phyloP scores from a whole-genome alignment of 768 basidiomycete genomes.

The Psilocybe sp. region DNA sequence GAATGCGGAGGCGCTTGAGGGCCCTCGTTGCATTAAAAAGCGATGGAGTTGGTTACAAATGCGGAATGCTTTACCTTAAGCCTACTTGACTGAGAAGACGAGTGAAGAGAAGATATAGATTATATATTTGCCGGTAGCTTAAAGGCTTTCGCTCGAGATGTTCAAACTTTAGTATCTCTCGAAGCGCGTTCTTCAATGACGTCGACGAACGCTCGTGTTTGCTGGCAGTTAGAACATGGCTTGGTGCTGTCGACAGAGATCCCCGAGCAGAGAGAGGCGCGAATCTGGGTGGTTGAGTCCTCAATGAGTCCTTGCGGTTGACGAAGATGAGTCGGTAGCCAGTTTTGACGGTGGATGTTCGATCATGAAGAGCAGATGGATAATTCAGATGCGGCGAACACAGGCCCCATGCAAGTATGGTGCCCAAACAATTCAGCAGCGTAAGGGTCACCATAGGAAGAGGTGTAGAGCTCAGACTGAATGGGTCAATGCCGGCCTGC shows the following conservation, averaged over 20 bases:
- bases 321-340: constrained; percentile 4
- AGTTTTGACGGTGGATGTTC: constrained; percentile 3
- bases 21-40: background rate
- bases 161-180: background rate
- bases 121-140: background rate
- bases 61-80: constrained; percentile 8
- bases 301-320: too few species aligned
- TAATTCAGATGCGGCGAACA: constrained; percentile 2
- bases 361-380: constrained; percentile 12
- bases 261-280: constrained; percentile 1
- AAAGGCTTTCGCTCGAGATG: background rate
- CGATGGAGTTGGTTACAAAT: too few species aligned
- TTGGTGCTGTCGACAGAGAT: background rate
- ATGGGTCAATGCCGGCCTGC: too few species aligned
- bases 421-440: too few species aligned
- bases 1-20: constrained; percentile 2
- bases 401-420: too few species aligned
- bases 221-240: constrained; percentile 2
- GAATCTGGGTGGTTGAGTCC: background rate
- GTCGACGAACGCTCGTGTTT: background rate
- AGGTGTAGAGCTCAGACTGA: too few species aligned
- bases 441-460: too few species aligned
- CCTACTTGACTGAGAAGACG: background rate
- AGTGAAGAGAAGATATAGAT: background rate
- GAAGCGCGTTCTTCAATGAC: background rate